Percentiles rank a stretch among this genome's conserved stretches.
Conservation (phyloP, 176 grass and related monocot species). For the Chrysopogon serrulatus region DNA sequence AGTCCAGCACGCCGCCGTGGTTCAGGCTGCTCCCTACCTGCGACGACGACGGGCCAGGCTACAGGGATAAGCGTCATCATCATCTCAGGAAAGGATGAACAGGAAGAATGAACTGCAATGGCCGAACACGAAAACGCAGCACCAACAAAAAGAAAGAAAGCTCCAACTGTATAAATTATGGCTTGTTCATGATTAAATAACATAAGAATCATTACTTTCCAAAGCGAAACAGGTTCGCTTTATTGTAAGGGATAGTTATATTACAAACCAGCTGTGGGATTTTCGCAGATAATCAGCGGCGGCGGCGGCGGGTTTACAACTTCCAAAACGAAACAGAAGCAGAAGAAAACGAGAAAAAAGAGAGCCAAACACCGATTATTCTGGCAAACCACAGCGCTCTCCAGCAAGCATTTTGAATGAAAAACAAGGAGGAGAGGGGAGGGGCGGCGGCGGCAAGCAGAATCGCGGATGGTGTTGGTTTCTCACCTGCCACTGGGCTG, state of each 20-base stretch:
- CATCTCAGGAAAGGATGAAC: too few species aligned
- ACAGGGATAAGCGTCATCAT: not conserved
- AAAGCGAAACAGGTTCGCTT: not conserved
- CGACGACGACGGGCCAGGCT: not conserved
- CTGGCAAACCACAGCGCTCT: not conserved
- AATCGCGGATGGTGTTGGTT: not conserved
- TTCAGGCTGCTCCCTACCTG: slow-evolving; percentile 2
- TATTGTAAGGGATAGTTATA: not conserved
- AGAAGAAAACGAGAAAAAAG: not conserved
- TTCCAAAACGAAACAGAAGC: not conserved
- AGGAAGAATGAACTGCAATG: too few species aligned
- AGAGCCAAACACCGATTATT: not conserved
- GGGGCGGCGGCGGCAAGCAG: not conserved
- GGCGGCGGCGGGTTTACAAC: not conserved
- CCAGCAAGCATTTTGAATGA: not conserved
- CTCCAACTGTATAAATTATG: not conserved
- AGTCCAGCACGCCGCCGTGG: slow-evolving; percentile 10
- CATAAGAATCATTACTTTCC: not conserved
- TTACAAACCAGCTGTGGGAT: not conserved
- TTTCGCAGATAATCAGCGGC: not conserved
- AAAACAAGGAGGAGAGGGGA: not conserved
- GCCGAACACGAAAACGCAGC: too few species aligned
- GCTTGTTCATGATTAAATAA: not conserved
- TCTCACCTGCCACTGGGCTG: slow-evolving; percentile 30
- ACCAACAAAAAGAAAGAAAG: too few species aligned